phyloP scores from a whole-genome alignment of 139 green algal genomes.

The Tetratostichococcus sp. region DNA sequence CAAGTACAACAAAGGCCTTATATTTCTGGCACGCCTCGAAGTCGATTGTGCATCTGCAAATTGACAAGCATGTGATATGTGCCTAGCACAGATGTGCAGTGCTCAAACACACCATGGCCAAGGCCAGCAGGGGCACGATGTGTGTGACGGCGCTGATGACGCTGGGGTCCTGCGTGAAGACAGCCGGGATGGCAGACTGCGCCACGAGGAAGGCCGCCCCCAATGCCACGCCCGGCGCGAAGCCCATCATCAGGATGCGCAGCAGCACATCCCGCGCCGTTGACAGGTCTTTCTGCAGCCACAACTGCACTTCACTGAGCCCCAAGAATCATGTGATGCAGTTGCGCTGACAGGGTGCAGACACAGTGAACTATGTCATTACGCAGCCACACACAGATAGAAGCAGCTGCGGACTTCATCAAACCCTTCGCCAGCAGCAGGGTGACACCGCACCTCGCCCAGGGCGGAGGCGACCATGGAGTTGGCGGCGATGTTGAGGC shows the following conservation, averaged over 20 bases:
- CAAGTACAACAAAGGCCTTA: too few species aligned
- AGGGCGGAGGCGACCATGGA: conserved; percentile 49
- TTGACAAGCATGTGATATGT: too few species aligned
- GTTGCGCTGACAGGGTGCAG: too few species aligned
- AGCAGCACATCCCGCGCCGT: conserved; percentile 29
- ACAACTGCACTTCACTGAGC: too few species aligned
- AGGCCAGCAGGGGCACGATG: not conserved
- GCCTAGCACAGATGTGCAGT: too few species aligned
- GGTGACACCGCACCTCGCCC: conserved; percentile 33
- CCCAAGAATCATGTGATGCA: too few species aligned
- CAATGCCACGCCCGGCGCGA: conserved; percentile 5
- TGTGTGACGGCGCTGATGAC: conserved; percentile 14
- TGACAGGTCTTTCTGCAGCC: conserved; percentile 1
- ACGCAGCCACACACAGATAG: too few species aligned
- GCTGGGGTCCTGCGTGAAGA: conserved; percentile 39
- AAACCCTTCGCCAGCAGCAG: too few species aligned
- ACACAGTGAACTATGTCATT: too few species aligned
- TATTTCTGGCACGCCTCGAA: too few species aligned
- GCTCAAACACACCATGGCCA: not conserved
- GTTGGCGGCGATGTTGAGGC: conserved; percentile 60
- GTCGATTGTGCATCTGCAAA: too few species aligned
- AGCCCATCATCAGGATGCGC: conserved; percentile 29
- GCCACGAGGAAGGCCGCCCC: conserved; percentile 21
- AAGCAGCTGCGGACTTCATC: too few species aligned
- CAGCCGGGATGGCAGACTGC: conserved; percentile 18